A percentile compares a stretch with the other conserved stretches of the same genome.
Conservation (phyloP, 768 basidiomycete species). For the Rhodotorula diobovata region DNA sequence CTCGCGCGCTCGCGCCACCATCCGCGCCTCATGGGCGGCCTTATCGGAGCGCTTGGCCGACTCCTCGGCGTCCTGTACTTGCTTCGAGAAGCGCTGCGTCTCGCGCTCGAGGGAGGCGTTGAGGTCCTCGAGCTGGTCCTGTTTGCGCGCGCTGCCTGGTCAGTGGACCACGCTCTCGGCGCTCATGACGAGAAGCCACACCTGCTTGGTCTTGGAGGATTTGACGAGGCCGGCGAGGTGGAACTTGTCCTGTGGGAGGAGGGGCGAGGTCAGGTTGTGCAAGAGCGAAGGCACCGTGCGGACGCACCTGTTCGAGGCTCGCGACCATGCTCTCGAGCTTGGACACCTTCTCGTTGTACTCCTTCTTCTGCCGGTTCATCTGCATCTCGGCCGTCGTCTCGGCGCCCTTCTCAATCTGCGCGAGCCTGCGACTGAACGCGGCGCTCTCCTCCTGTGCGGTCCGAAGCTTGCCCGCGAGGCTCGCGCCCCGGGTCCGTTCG, state of each 20-base stretch:
- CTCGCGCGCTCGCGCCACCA: not conserved
- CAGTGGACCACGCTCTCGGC: not conserved
- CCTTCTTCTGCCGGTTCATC: slow-evolving; percentile 1
- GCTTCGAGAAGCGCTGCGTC: not conserved
- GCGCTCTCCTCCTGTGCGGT: not conserved
- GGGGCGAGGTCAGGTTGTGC: not conserved
- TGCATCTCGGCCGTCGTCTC: not conserved
- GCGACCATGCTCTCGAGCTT: slow-evolving; percentile 1
- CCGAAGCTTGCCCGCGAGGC: not conserved
- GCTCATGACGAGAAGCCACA: not conserved
- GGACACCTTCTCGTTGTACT: not conserved
- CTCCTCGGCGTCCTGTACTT: not conserved
- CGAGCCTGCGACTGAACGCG: not conserved
- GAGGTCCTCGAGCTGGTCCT: not conserved
- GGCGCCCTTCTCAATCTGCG: slow-evolving; percentile 6
- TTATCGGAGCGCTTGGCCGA: not conserved
- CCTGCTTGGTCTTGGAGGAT: not conserved
- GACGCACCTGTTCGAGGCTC: slow-evolving; percentile 1
- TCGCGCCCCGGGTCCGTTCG: not conserved
- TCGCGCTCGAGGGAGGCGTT: not conserved
- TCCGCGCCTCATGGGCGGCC: not conserved
- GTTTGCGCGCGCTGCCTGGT: not conserved
- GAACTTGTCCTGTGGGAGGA: not conserved
- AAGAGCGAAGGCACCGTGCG: not conserved
- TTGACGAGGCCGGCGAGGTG: not conserved